Conservation (phyloP, 306 rosid species). For the Quercus engelmannii region DNA sequence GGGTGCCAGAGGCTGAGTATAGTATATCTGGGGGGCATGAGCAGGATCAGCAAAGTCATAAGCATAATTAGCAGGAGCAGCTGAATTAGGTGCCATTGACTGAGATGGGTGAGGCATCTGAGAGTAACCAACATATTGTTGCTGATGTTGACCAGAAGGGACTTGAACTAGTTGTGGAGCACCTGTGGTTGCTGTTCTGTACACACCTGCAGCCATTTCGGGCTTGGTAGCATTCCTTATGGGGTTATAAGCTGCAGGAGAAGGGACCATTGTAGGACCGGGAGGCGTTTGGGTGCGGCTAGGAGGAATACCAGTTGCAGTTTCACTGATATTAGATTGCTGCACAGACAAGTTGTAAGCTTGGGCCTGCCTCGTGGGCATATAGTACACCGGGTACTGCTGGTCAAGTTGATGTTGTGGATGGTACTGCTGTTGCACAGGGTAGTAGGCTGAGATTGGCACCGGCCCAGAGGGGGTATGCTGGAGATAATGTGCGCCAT, state of each 20-base stretch:
- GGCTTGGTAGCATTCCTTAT: conserved; percentile 63
- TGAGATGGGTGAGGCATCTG: conserved; percentile 89
- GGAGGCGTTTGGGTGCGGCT: conserved; percentile 58
- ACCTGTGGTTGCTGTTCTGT: conserved; percentile 61
- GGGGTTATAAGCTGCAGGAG: conserved; percentile 52
- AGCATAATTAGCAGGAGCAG: conserved; percentile 46
- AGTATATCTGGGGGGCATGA: conserved; percentile 74
- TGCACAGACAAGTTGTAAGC: conserved; percentile 64
- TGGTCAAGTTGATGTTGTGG: conserved; percentile 64
- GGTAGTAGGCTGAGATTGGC: conserved; percentile 63
- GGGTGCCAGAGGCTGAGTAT: conserved; percentile 72
- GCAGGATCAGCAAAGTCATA: conserved; percentile 71
- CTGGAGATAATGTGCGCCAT: conserved; percentile 74
- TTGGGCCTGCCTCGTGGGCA: conserved; percentile 74
- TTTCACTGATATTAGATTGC: conserved; percentile 62
- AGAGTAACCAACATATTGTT: conserved; percentile 66
- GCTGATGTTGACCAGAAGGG: conserved; percentile 76
- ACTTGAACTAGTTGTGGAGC: conserved; percentile 72
- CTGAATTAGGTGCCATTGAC: conserved; percentile 54
- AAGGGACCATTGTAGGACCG: conserved; percentile 49
- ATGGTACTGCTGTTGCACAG: conserved; percentile 57
- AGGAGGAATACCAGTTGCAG: conserved; percentile 41
- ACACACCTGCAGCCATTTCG: conserved; percentile 61
- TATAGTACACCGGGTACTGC: conserved; percentile 72
- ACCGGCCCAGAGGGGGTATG: conserved; percentile 53